A percentile compares a stretch with the other conserved stretches of the same genome.
Conservation (phyloP, 495 filamentous ascomycete genomes). For the Podospora comata region DNA sequence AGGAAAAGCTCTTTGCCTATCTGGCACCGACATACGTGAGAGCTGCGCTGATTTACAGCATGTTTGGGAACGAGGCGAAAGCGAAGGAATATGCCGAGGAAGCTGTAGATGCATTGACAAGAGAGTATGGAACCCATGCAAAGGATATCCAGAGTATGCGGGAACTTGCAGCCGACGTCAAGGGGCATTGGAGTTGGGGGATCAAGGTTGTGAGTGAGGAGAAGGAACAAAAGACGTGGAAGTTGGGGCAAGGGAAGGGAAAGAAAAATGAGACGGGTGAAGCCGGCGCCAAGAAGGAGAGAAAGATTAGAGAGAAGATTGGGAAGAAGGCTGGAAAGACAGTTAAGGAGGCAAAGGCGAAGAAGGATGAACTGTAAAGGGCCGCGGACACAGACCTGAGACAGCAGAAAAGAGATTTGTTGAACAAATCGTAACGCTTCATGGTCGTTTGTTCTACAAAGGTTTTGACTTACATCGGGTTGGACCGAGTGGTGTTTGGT, state of each 20-base stretch:
- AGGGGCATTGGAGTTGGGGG: constrained; percentile 31
- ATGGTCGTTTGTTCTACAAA: too few relatives aligned
- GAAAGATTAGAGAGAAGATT: background rate
- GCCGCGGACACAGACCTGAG: too few relatives aligned
- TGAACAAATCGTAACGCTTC: too few relatives aligned
- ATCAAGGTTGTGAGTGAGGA: constrained; percentile 11
- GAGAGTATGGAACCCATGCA: constrained; percentile 33
- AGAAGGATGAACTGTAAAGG: background rate
- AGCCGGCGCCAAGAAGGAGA: background rate
- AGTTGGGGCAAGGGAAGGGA: constrained; percentile 1
- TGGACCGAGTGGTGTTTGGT: too few relatives aligned
- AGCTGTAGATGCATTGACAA: constrained; percentile 35
- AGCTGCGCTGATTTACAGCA: constrained; percentile 43
- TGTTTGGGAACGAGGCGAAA: constrained; percentile 40
- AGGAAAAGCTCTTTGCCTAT: constrained; percentile 38
- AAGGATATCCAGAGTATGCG: constrained; percentile 38
- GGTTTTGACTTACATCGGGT: too few relatives aligned
- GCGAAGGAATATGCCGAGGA: constrained; percentile 32
- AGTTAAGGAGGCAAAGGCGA: background rate
- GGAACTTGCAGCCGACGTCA: constrained; percentile 33
- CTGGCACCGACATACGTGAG: constrained; percentile 39
- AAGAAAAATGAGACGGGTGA: background rate
- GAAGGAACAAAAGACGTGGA: background rate
- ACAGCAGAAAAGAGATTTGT: too few relatives aligned
- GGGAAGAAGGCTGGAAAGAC: background rate